Conservation (phyloP, 495 filamentous ascomycete species). For the Trichocladium antarcticum region DNA sequence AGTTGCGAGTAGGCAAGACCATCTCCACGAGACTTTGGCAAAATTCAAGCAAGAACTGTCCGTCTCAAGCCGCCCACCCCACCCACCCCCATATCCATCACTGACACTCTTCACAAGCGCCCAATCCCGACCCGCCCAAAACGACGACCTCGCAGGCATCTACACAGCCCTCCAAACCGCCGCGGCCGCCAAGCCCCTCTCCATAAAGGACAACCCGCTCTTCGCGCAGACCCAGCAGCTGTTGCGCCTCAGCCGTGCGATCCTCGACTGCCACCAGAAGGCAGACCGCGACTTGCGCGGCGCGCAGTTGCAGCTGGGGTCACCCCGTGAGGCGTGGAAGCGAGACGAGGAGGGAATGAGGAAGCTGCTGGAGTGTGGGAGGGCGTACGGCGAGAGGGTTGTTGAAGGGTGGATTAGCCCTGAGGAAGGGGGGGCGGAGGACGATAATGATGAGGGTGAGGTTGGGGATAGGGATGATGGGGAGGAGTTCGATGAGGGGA, state of each 20-base stretch:
- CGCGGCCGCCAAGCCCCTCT: not conserved
- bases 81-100: not conserved
- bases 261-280: constrained; percentile 15
- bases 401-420: constrained; percentile 26
- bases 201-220: constrained; percentile 11
- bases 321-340: constrained; percentile 26
- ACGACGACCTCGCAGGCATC: not conserved
- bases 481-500: constrained; percentile 9
- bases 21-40: constrained; percentile 9
- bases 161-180: constrained; percentile 1
- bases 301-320: not conserved
- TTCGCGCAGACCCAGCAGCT: constrained; percentile 12
- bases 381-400: constrained; percentile 26
- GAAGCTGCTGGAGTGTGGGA: constrained; percentile 25
- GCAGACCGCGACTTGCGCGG: constrained; percentile 8
- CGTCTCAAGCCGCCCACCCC: not conserved
- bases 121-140: not conserved
- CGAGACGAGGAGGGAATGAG: constrained; percentile 26
- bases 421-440: not conserved
- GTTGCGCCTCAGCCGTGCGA: constrained; percentile 7
- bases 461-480: not conserved
- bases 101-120: not conserved
- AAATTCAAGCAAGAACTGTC: constrained; percentile 14
- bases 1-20: constrained; percentile 14
- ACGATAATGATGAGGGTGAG: not conserved